These are phyloP conservation scores for Talaromyces ruber DNA, from an alignment of 495 filamentous ascomycete species.

Conservation along the genomic window DNA sequence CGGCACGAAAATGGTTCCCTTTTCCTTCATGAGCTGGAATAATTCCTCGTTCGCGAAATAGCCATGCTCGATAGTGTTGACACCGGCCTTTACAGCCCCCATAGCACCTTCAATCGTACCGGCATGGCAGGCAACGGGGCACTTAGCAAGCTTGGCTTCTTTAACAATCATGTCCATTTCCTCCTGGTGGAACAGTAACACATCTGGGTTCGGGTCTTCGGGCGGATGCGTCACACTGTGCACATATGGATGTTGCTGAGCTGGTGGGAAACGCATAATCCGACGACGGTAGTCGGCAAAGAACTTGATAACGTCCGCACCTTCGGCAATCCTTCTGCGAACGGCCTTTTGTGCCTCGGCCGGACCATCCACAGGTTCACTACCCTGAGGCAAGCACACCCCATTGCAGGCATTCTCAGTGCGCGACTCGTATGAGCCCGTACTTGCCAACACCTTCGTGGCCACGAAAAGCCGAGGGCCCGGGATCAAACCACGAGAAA, in stretches of 20 bases:
- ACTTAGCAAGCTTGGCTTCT: slow-evolving; percentile 28
- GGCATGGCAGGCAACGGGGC: slow-evolving; percentile 39
- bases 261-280: slow-evolving; percentile 32
- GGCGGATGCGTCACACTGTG: slow-evolving; percentile 15
- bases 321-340: slow-evolving; percentile 35
- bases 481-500: slow-evolving; percentile 42
- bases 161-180: slow-evolving; percentile 44
- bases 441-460: slow-evolving; percentile 39
- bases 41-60: slow-evolving; percentile 27
- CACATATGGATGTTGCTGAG: slow-evolving; percentile 11
- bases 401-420: slow-evolving; percentile 27
- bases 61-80: slow-evolving; percentile 43
- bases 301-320: slow-evolving; percentile 45
- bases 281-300: slow-evolving; percentile 44
- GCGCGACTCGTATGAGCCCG: slow-evolving; percentile 39
- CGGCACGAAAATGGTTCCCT: slow-evolving; percentile 38
- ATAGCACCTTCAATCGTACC: slow-evolving; percentile 27
- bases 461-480: slow-evolving; percentile 45
- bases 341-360: slow-evolving; percentile 35
- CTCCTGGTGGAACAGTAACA: slow-evolving; percentile 32
- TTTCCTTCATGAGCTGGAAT: slow-evolving; percentile 26
- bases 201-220: slow-evolving; percentile 29
- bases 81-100: slow-evolving; percentile 39
- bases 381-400: slow-evolving; percentile 24
- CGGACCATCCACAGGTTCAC: slow-evolving; percentile 36